Evolutionary conservation across 768 basidiomycete species (phyloP), one percentile per base, ranked within the genome.

Genomic region (Tricholomella constricta): DNA sequence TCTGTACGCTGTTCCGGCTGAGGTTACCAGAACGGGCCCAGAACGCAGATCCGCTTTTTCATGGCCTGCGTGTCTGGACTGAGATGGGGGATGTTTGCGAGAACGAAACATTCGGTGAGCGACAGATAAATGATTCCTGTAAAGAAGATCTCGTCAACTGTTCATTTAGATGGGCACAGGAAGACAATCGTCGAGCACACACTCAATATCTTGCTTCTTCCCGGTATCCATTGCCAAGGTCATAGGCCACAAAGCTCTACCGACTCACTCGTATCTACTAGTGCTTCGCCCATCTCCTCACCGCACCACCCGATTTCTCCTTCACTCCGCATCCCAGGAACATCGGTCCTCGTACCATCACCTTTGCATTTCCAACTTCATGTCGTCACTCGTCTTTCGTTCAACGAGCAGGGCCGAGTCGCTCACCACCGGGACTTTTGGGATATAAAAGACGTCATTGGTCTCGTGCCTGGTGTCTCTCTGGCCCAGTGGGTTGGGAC

Each of bases 381-480:
- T 10, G 9, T 32, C 9, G 14, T 32, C 31, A 32, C 31, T 4
- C 80, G 84, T 25, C 78, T 92, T 31, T 78, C 81, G 27, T 90
- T 93, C 69, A 91, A 91, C 68, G 90, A 91, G 60, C 85, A 85
- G 62, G 88, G 87, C n/a, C 81, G 79, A 54, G 85, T 93, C 56
- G 86, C 88, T 9, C 31, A 84, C 60, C 91, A 94, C 65, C 80
- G 88, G 25, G 91, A 92, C 62, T 76, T 88, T 34, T 91, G 88
- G 88, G 89, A 92, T 59, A 75, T 89, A 37, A 83, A 85, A 65
- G 91, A 93, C 64, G 73, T 92, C 52, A 74, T 90, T 62, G 83
- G 84, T 32, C 78, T 91, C 35, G 65, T 90, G 8, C 89, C 89
- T 3, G 88, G 89, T 3, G 78, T 83, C 54, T 78, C 82, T 8